A percentile compares a stretch with the other conserved stretches of the same genome.
Conservation (phyloP, 179 eudicot species). For the Beta lomatogona region DNA sequence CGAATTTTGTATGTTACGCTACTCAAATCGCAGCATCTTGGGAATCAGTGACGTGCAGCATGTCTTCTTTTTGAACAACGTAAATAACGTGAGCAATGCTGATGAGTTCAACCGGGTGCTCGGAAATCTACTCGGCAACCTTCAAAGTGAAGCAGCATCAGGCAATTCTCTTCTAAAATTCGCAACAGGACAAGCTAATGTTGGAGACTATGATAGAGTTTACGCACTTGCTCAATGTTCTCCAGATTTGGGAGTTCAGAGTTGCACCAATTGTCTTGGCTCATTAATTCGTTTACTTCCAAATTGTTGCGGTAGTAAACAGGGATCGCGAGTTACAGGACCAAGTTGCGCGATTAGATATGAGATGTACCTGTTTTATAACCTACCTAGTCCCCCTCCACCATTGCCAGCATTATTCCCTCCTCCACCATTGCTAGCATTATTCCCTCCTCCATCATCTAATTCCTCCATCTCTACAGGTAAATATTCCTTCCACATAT, state of each 20-base stretch:
- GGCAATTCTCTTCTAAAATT: slow-evolving; percentile 34
- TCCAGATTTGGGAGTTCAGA: slow-evolving; percentile 30
- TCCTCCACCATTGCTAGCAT: slow-evolving; percentile 13
- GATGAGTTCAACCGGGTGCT: slow-evolving; percentile 25
- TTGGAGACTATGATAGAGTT: background rate
- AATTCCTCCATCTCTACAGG: too few relatives aligned
- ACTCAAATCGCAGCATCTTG: slow-evolving; percentile 25
- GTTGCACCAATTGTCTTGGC: slow-evolving; percentile 34
- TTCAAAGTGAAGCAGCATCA: slow-evolving; percentile 24
- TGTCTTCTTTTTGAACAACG: background rate
- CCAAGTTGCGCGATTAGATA: slow-evolving; percentile 28
- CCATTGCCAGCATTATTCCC: background rate
- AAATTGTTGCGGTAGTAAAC: slow-evolving; percentile 13
- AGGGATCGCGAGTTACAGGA: slow-evolving; percentile 7
- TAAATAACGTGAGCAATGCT: background rate
- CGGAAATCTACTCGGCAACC: slow-evolving; percentile 13
- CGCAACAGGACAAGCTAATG: slow-evolving; percentile 25
- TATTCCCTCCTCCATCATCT: background rate
- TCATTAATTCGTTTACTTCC: slow-evolving; percentile 6
- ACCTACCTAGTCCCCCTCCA: background rate
- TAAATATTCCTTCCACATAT: too few relatives aligned
- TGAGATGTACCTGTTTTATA: slow-evolving; percentile 14
- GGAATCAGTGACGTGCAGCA: background rate
- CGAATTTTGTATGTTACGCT: slow-evolving; percentile 40
- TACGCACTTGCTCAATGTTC: slow-evolving; percentile 44